Percentiles rank a stretch among this genome's conserved stretches.
Evolutionary conservation across 805 yeast species (phyloP).

Genomic region (Teunomyces lycoperdinae): DNA sequence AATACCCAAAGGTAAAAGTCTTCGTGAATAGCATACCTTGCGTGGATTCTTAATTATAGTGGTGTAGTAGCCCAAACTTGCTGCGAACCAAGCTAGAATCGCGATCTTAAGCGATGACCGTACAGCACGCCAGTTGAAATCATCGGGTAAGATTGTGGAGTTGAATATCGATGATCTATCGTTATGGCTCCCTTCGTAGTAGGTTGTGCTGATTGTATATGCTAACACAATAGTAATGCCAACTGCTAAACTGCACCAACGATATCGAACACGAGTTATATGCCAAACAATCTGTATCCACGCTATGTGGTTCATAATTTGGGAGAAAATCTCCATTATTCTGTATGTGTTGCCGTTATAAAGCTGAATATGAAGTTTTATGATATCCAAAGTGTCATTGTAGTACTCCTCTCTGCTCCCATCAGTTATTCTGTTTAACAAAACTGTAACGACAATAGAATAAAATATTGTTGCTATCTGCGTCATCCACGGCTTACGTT

Average conservation of each 20-base stretch:
- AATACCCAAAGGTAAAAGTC: constrained; percentile 48
- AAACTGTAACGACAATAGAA: constrained; percentile 52
- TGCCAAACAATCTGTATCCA: constrained; percentile 49
- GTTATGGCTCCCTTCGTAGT: constrained; percentile 11
- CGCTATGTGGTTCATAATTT: constrained; percentile 48
- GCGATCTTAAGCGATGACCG: constrained; percentile 26
- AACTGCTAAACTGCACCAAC: constrained; percentile 22
- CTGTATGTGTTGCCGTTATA: constrained; percentile 36
- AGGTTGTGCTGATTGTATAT: constrained; percentile 16
- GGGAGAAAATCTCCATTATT: constrained; percentile 40
- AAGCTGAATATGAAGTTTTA: constrained; percentile 35
- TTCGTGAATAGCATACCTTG: constrained; percentile 45
- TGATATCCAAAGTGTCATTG: constrained; percentile 52
- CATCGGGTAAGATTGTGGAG: constrained; percentile 2
- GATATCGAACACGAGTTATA: constrained; percentile 21
- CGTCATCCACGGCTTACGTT: constrained; percentile 56
- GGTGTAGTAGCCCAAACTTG: constrained; percentile 37
- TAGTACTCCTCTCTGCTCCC: constrained; percentile 50
- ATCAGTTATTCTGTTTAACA: constrained; percentile 45
- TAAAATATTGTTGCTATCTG: constrained; percentile 56
- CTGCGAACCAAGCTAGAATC: constrained; percentile 28
- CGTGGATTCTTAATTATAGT: constrained; percentile 30
- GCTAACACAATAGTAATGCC: constrained; percentile 13
- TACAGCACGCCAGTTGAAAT: constrained; percentile 22
- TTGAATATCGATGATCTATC: constrained; percentile 8